Evolutionary conservation across 805 yeast species (phyloP).

Genomic region (Starmerella tilneyi): DNA sequence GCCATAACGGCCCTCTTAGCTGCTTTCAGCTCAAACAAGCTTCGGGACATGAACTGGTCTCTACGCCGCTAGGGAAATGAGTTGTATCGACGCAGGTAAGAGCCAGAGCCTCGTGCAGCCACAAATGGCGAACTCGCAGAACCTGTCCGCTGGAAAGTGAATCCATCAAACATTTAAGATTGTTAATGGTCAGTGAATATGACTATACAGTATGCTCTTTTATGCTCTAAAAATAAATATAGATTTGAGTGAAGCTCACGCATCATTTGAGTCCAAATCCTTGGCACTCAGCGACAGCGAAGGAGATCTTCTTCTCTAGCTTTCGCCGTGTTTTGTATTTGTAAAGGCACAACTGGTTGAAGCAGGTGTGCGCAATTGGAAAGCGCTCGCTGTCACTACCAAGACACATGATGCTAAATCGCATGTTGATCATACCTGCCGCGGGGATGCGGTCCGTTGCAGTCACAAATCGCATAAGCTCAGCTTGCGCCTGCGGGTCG

Average conservation of each 20-base stretch:
- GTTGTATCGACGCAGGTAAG: too few relatives aligned
- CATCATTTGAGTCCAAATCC: conserved; percentile 76
- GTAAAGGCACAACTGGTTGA: conserved; percentile 75
- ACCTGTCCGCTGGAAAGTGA: too few relatives aligned
- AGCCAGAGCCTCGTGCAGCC: too few relatives aligned
- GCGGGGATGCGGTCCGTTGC: conserved; percentile 92
- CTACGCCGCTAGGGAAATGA: not conserved
- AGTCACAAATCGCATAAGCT: conserved; percentile 64
- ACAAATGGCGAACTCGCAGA: too few relatives aligned
- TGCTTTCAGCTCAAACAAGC: conserved; percentile 25
- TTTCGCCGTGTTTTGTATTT: conserved; percentile 50
- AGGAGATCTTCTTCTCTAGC: conserved; percentile 46
- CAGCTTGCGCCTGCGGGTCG: conserved; percentile 43
- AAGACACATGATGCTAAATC: conserved; percentile 55
- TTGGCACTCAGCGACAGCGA: conserved; percentile 67
- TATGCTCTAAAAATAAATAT: too few relatives aligned
- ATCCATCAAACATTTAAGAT: too few relatives aligned
- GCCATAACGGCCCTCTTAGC: conserved; percentile 31
- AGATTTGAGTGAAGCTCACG: too few relatives aligned
- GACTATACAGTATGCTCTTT: too few relatives aligned
- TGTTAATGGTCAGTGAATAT: too few relatives aligned
- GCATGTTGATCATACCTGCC: conserved; percentile 70
- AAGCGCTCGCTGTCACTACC: conserved; percentile 42
- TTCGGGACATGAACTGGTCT: not conserved
- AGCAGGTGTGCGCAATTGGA: conserved; percentile 90